Conservation (phyloP, 2,329 filamentous ascomycete species). For the Chaetomiaceae sp. region DNA sequence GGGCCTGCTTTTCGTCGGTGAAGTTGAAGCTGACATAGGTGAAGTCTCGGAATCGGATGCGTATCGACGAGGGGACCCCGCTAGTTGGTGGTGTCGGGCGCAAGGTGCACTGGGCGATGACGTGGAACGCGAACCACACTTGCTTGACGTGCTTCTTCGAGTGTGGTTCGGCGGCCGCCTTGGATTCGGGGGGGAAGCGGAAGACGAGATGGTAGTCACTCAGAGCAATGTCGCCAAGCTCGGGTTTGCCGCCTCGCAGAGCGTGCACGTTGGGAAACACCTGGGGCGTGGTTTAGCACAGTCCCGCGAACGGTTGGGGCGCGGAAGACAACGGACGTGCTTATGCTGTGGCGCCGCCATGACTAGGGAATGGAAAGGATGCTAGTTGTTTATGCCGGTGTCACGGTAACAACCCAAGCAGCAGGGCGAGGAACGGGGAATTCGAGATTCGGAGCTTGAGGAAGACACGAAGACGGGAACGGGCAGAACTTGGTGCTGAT, state of each 20-base stretch:
- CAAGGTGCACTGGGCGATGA: constrained; percentile 76
- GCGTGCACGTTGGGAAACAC: constrained; percentile 25
- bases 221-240: constrained; percentile 27
- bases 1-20: constrained; percentile 63
- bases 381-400: neutral
- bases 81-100: constrained; percentile 67
- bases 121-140: constrained; percentile 91
- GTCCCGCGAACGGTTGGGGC: neutral
- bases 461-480: too few species aligned
- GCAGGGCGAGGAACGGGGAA: too few species aligned
- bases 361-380: neutral
- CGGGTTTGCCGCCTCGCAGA: constrained; percentile 26
- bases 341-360: constrained; percentile 26
- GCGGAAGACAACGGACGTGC: constrained; percentile 21
- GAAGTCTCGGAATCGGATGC: constrained; percentile 88
- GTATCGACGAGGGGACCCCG: constrained; percentile 72
- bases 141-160: constrained; percentile 45
- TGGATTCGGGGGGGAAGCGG: constrained; percentile 36
- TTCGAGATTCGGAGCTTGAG: too few species aligned
- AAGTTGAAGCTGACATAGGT: constrained; percentile 92
- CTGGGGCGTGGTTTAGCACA: constrained; percentile 19
- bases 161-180: constrained; percentile 18
- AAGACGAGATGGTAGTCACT: constrained; percentile 51
- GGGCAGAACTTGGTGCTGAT: constrained; percentile 1
- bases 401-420: neutral